Evolutionary conservation across 2,329 filamentous ascomycete species (phyloP).

Genomic region (Alternaria sp.): DNA sequence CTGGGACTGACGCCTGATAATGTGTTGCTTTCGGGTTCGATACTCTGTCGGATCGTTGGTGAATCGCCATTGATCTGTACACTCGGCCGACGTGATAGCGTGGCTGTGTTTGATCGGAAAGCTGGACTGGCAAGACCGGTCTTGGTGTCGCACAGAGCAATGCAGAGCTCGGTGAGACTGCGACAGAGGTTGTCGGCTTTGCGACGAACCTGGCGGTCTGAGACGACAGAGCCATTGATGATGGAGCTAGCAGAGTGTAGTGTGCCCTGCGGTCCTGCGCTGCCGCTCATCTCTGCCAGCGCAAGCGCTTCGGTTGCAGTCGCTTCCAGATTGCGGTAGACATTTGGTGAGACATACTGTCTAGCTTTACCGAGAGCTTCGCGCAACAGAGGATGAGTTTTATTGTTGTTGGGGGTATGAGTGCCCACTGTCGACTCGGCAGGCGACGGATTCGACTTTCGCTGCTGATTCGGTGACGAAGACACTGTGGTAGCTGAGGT

Average conservation of each 20-base stretch:
- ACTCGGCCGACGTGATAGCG: constrained; percentile 41
- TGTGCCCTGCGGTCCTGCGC: constrained; percentile 66
- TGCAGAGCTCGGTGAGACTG: constrained; percentile 87
- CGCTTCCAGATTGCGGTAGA: constrained; percentile 80
- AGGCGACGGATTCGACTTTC: constrained; percentile 56
- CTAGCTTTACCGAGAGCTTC: constrained; percentile 82
- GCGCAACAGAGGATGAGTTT: constrained; percentile 78
- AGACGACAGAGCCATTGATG: constrained; percentile 63
- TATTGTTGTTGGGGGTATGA: constrained; percentile 59
- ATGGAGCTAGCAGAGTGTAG: constrained; percentile 71
- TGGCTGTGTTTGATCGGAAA: constrained; percentile 28
- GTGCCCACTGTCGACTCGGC: constrained; percentile 53
- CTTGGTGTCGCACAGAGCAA: constrained; percentile 67
- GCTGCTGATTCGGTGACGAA: constrained; percentile 79
- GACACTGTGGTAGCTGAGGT: constrained; percentile 91
- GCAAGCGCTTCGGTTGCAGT: constrained; percentile 81
- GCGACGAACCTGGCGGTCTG: constrained; percentile 84
- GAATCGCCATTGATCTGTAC: constrained; percentile 47
- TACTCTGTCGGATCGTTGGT: constrained; percentile 38
- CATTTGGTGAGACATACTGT: constrained; percentile 68
- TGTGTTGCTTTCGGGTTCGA: constrained; percentile 45
- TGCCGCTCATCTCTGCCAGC: constrained; percentile 78
- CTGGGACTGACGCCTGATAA: constrained; percentile 41
- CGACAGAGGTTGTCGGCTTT: constrained; percentile 94
- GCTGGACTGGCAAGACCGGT: constrained; percentile 38